phyloP scores from a whole-genome alignment of 805 yeast species.

The Ogataea saltuana region DNA sequence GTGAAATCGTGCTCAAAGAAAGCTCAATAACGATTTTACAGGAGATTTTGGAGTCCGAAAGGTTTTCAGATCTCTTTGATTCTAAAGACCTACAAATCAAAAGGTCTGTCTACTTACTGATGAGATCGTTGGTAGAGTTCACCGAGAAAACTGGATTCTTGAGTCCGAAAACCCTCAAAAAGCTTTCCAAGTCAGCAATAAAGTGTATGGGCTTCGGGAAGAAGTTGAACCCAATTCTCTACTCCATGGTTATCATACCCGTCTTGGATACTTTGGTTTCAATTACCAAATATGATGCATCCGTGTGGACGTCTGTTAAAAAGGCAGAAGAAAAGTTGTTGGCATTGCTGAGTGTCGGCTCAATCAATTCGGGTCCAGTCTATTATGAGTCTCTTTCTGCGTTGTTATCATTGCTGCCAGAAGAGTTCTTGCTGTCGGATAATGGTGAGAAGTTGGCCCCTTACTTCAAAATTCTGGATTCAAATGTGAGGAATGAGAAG shows the following conservation, averaged over 20 bases:
- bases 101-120: constrained; percentile 41
- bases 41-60: constrained; percentile 43
- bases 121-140: constrained; percentile 32
- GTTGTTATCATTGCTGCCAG: constrained; percentile 25
- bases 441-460: constrained; percentile 11
- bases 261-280: constrained; percentile 49
- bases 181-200: constrained; percentile 45
- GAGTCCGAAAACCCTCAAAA: constrained; percentile 38
- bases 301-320: constrained; percentile 55
- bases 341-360: constrained; percentile 52
- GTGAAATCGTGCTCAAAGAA: constrained; percentile 21
- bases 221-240: constrained; percentile 38
- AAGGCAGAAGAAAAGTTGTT: constrained; percentile 44
- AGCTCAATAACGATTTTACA: constrained; percentile 24
- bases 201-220: constrained; percentile 43
- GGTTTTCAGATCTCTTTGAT: constrained; percentile 45
- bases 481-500: constrained; percentile 28
- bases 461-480: constrained; percentile 19
- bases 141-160: constrained; percentile 20
- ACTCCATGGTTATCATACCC: constrained; percentile 48
- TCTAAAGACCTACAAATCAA: constrained; percentile 43
- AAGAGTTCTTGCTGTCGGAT: constrained; percentile 18
- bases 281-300: constrained; percentile 47
- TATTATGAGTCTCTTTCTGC: constrained; percentile 41
- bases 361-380: constrained; percentile 50